Evolutionary conservation across 179 eudicot species (phyloP).

Genomic region (Drosera spatulata): DNA sequence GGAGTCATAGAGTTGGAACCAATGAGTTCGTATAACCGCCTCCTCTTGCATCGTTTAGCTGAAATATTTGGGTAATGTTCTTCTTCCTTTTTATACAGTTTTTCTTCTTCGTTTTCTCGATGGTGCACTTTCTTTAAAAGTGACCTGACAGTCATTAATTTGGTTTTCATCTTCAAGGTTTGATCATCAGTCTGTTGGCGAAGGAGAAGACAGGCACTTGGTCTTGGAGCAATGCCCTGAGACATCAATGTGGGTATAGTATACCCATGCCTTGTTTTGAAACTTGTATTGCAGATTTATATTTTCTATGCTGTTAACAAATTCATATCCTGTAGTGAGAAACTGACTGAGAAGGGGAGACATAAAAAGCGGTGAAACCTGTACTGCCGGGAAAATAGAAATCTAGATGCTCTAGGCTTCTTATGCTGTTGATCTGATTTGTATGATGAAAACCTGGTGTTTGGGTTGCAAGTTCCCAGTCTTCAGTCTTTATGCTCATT

Average conservation of each 20-base stretch:
- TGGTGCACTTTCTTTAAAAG: conserved; percentile 4
- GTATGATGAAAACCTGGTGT: too few species aligned
- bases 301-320: too few species aligned
- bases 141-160: conserved; percentile 1
- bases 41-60: conserved; percentile 92
- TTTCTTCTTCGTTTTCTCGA: not conserved
- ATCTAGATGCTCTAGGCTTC: not conserved
- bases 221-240: conserved; percentile 72
- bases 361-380: too few species aligned
- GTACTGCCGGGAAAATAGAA: not conserved
- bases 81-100: not conserved
- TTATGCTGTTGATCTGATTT: not conserved
- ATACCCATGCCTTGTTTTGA: too few species aligned
- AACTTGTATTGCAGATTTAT: too few species aligned
- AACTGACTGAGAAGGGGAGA: too few species aligned
- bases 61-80: conserved; percentile 75
- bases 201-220: conserved; percentile 81
- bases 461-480: too few species aligned
- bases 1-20: conserved; percentile 79
- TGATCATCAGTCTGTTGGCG: conserved; percentile 84
- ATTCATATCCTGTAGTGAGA: too few species aligned
- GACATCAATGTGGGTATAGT: conserved; percentile 64
- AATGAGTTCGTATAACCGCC: conserved; percentile 83
- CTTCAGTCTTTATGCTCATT: not conserved
- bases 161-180: conserved; percentile 37